These are phyloP conservation scores for Starmerella gropengiesseri DNA, from an alignment of 805 yeast genomes.

Conservation along the genomic window DNA sequence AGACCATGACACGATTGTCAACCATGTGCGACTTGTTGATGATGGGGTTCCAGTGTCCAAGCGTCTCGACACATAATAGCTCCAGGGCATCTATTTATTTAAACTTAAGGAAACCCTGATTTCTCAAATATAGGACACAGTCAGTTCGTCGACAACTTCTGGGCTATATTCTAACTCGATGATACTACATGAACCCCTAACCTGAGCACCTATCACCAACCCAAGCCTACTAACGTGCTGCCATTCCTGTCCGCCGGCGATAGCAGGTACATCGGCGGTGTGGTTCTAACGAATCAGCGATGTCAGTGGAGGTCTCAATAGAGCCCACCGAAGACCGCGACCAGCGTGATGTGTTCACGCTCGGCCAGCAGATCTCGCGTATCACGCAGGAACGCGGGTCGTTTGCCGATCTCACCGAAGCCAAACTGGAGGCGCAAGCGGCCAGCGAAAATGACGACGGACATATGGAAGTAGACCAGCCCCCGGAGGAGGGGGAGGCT, in stretches of 20 bases:
- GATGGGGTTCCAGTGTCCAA: too few species aligned
- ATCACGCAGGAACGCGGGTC: constrained; percentile 51
- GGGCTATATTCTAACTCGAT: too few species aligned
- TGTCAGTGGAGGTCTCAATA: constrained; percentile 17
- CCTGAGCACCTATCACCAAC: too few species aligned
- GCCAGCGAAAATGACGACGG: constrained; percentile 1
- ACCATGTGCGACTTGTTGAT: constrained; percentile 41
- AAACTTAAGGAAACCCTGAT: too few species aligned
- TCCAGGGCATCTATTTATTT: too few species aligned
- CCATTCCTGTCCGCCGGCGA: too few species aligned
- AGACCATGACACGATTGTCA: constrained; percentile 39
- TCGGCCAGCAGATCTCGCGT: constrained; percentile 40
- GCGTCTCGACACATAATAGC: too few species aligned
- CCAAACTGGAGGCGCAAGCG: constrained; percentile 28
- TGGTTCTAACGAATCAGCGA: background rate
- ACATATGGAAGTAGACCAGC: constrained; percentile 11
- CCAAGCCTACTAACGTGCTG: too few species aligned
- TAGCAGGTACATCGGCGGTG: background rate
- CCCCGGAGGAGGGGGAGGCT: background rate
- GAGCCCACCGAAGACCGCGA: constrained; percentile 21
- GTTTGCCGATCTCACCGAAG: constrained; percentile 50
- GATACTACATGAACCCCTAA: too few species aligned
- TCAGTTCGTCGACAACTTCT: too few species aligned
- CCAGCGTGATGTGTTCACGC: constrained; percentile 7
- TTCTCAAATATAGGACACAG: too few species aligned